Percentiles rank a stretch among this genome's conserved stretches.
Conservation (phyloP, 768 basidiomycete genomes). For the Grammothele lineata region DNA sequence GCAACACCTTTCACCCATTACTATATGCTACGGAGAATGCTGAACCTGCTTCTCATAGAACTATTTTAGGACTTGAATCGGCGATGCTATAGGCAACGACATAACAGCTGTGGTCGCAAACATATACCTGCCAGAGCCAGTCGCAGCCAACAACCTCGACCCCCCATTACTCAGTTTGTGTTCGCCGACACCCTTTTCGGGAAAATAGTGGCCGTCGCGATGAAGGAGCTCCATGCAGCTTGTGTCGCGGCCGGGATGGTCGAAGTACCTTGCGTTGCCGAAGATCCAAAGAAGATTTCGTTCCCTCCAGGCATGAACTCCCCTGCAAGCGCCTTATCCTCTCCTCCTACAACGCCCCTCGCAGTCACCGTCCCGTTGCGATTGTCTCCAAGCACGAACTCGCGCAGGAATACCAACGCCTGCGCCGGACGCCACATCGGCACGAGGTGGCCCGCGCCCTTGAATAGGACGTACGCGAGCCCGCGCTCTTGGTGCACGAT, state of each 20-base stretch:
- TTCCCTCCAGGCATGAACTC: conserved; percentile 49
- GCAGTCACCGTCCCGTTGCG: conserved; percentile 50
- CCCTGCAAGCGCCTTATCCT: conserved; percentile 39
- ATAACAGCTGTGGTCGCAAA: too few relatives aligned
- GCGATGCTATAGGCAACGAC: too few relatives aligned
- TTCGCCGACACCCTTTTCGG: too few relatives aligned
- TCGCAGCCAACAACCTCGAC: too few relatives aligned
- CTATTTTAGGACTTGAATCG: too few relatives aligned
- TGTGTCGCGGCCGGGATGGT: conserved; percentile 26
- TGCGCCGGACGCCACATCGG: conserved; percentile 36
- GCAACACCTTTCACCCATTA: too few relatives aligned
- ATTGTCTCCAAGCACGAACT: conserved; percentile 65
- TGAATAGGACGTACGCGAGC: conserved; percentile 39
- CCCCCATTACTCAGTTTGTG: too few relatives aligned
- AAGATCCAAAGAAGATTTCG: conserved; percentile 51
- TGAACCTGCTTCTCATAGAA: too few relatives aligned
- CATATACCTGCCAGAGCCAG: too few relatives aligned
- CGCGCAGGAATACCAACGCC: conserved; percentile 60
- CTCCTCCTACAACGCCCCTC: conserved; percentile 43
- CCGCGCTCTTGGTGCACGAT: conserved; percentile 73
- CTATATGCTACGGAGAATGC: too few relatives aligned
- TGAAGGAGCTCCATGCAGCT: conserved; percentile 28
- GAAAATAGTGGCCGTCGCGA: conserved; percentile 19
- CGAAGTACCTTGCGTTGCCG: conserved; percentile 23
- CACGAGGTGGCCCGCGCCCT: conserved; percentile 38